Percentiles rank a stretch among this genome's conserved stretches.
These are phyloP conservation scores for Astrothelium macrocarpum DNA, from an alignment of 495 filamentous ascomycete genomes.

Conservation along the genomic window DNA sequence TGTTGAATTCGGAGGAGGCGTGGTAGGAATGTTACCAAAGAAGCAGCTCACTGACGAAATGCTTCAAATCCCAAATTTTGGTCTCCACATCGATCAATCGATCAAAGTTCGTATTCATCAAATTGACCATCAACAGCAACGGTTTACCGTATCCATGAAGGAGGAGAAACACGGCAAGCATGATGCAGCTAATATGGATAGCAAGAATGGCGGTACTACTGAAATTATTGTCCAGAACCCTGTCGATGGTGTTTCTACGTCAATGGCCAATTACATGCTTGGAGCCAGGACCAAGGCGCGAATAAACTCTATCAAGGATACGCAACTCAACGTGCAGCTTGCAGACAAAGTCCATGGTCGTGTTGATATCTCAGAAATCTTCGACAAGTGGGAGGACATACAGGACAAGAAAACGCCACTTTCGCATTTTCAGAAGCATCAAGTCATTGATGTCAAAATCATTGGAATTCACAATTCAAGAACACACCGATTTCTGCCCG, in stretches of 20 bases:
- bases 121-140: conserved; percentile 46
- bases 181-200: background rate
- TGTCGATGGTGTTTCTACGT: conserved; percentile 54
- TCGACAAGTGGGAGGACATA: conserved; percentile 79
- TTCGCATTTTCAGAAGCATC: conserved; percentile 56
- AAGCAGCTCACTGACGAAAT: conserved; percentile 60
- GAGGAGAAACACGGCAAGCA: conserved; percentile 23
- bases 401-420: conserved; percentile 70
- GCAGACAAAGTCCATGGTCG: conserved; percentile 86
- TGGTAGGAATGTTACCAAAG: conserved; percentile 71
- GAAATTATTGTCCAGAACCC: conserved; percentile 48
- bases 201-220: conserved; percentile 22
- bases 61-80: conserved; percentile 59
- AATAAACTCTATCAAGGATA: conserved; percentile 70
- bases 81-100: conserved; percentile 60
- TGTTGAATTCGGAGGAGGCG: conserved; percentile 67
- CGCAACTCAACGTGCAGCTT: conserved; percentile 82
- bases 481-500: conserved; percentile 85
- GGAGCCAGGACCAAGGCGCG: conserved; percentile 72
- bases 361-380: conserved; percentile 80
- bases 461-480: conserved; percentile 82
- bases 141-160: conserved; percentile 57
- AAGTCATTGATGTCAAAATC: conserved; percentile 63
- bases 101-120: conserved; percentile 59
- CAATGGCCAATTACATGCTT: conserved; percentile 58